Evolutionary conservation across 2,329 filamentous ascomycete genomes (phyloP).

Genomic region (Pseudocercospora fijiensis): DNA sequence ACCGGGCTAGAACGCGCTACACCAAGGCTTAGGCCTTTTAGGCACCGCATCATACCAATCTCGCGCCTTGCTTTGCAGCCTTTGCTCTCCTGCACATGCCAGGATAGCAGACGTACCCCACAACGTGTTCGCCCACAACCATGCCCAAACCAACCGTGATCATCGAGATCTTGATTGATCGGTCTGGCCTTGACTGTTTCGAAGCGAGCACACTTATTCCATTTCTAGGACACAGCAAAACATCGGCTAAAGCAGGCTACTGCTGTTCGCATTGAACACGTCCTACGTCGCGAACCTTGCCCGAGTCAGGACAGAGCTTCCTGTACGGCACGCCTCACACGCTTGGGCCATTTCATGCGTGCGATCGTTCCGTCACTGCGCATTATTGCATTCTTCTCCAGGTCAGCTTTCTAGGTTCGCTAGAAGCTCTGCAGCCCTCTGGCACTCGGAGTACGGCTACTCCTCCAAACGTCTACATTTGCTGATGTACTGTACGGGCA

Average conservation of each 20-base stretch:
- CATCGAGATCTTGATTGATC: slow-evolving; percentile 6
- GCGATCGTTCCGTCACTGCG: not conserved
- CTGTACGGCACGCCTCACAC: not conserved
- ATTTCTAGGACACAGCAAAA: not conserved
- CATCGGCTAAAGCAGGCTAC: not conserved
- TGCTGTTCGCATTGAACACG: not conserved
- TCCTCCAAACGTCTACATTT: not conserved
- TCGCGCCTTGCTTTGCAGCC: not conserved
- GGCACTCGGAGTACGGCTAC: not conserved
- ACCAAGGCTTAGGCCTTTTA: not conserved
- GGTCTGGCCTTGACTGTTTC: not conserved
- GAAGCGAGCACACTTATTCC: not conserved
- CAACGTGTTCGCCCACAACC: not conserved
- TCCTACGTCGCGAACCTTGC: slow-evolving; percentile 5
- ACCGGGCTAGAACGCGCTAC: not conserved
- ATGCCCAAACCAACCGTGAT: not conserved
- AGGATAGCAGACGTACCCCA: not conserved
- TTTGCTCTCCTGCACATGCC: not conserved
- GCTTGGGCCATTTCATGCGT: not conserved
- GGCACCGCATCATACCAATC: not conserved
- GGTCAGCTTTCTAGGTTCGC: not conserved
- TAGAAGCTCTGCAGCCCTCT: not conserved
- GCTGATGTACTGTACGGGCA: not conserved
- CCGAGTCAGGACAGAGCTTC: slow-evolving; percentile 1
- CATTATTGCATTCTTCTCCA: too few species aligned